A percentile compares a stretch with the other conserved stretches of the same genome.
These are phyloP conservation scores for Xylaria venustula DNA, from an alignment of 495 filamentous ascomycete species.

Conservation along the genomic window DNA sequence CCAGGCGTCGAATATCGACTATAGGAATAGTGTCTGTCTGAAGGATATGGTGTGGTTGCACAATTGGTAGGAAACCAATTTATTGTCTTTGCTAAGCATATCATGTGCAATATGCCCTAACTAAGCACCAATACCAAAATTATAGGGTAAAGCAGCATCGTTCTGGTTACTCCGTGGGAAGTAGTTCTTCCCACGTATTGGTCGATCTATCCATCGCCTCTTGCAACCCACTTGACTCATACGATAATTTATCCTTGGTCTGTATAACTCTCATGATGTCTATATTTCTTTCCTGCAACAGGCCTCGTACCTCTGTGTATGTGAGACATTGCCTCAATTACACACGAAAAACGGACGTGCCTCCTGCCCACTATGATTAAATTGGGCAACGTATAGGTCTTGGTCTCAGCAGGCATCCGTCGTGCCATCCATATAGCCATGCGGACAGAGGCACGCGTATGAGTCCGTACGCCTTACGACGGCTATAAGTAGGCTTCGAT, in stretches of 20 bases:
- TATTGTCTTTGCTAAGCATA: neutral
- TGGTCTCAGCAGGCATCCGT: neutral
- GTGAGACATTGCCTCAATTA: neutral
- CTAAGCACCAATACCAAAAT: neutral
- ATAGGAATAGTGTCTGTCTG: neutral
- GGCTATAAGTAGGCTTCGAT: neutral
- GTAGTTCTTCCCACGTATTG: neutral
- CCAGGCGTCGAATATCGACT: neutral
- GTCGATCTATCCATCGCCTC: neutral
- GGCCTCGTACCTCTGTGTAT: neutral
- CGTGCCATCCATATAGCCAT: neutral
- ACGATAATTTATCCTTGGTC: neutral
- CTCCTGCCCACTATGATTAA: no score
- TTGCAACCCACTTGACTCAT: conserved; percentile 1
- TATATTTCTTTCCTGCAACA: neutral
- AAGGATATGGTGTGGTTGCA: neutral
- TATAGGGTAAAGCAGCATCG: neutral
- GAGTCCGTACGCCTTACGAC: neutral
- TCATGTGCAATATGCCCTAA: neutral
- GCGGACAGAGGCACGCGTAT: neutral
- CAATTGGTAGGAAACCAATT: neutral
- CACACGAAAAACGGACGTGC: no score
- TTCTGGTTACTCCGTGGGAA: neutral
- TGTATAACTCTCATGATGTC: conserved; percentile 1
- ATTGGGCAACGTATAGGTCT: no score